Evolutionary conservation across 208 protist genomes (phyloP), one percentile per base, ranked within the genome.

Genomic region (Angomonas desouzai): DNA sequence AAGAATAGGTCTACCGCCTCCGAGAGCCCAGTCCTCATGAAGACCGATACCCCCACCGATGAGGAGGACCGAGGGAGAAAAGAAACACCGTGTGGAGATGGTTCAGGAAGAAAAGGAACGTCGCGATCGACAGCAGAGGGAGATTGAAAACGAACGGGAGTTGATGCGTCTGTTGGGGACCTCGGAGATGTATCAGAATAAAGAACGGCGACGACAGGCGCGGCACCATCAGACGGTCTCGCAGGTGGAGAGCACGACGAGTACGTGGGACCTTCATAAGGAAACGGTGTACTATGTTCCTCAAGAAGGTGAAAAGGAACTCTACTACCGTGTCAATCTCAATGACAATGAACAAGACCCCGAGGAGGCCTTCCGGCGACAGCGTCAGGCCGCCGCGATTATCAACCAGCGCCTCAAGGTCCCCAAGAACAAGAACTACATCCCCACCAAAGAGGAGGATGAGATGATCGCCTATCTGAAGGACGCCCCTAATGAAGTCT

Each of bases 401-500:
- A 40, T 40, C 6, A 40, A 40, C 36, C 36, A 40, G 13, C 36
- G 36, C 36, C 36, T 40, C 13, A 40, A 40, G 36, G 36, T 18
- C 28, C 55, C 30, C 25, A 23, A 18, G 6, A 63, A 63, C 13
- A 51, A 51, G 3, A 32, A 34, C 43, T 58, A 66, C 10, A 23
- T 51, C 45, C 45, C 45, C 45, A 51, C 45, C 45, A 69, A 78
- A 22, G 74, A 79, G 28, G 83, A 91, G 55, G 83, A 91, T 33
- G 48, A 60, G 7, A 71, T 94, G 23, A 61, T 94, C 32, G 66
- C 64, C 0, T 94, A 84, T 64, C 60, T 94, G 7, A 66, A 68
- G 25, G 81, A 83, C 22, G 61, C 90, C 11, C 74, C 76, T 9
- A 36, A 71, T 11, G 85, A 91, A 13, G 80, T 89, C 40, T 94